A percentile compares a stretch with the other conserved stretches of the same genome.
Conservation (phyloP, 345 rosid genomes). For the Pseudoturritis turrita region DNA sequence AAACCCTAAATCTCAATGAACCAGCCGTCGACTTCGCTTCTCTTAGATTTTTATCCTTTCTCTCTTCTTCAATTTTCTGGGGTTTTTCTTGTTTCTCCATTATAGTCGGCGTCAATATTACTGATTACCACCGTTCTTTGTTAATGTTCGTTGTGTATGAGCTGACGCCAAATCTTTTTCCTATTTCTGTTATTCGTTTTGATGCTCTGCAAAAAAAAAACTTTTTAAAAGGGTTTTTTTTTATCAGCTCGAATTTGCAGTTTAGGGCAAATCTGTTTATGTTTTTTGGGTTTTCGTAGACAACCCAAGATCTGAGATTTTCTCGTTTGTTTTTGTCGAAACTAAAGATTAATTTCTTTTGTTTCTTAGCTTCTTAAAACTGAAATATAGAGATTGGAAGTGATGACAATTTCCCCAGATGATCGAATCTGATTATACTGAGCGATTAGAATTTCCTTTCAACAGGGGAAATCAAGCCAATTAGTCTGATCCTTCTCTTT, state of each 20-base stretch:
- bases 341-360: no score
- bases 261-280: background rate
- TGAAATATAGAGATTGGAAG: slow-evolving; percentile 9
- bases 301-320: background rate
- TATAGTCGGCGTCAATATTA: slow-evolving; percentile 22
- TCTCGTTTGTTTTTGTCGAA: background rate
- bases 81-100: no score
- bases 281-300: no score
- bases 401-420: slow-evolving; percentile 37
- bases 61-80: background rate
- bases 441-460: slow-evolving; percentile 20
- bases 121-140: slow-evolving; percentile 32
- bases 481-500: slow-evolving; percentile 26
- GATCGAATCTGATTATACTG: slow-evolving; percentile 33
- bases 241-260: slow-evolving; percentile 16
- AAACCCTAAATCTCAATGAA: background rate
- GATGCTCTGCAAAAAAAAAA: background rate
- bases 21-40: slow-evolving; percentile 14
- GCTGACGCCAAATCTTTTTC: slow-evolving; percentile 28
- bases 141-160: slow-evolving; percentile 35
- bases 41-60: background rate
- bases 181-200: slow-evolving; percentile 6
- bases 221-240: background rate
- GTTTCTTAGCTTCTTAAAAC: no score
- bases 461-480: slow-evolving; percentile 26